Percentiles rank a stretch among this genome's conserved stretches.
These are phyloP conservation scores for Debaryomyces coudertii DNA, from an alignment of 1,139 yeast species.

Conservation along the genomic window DNA sequence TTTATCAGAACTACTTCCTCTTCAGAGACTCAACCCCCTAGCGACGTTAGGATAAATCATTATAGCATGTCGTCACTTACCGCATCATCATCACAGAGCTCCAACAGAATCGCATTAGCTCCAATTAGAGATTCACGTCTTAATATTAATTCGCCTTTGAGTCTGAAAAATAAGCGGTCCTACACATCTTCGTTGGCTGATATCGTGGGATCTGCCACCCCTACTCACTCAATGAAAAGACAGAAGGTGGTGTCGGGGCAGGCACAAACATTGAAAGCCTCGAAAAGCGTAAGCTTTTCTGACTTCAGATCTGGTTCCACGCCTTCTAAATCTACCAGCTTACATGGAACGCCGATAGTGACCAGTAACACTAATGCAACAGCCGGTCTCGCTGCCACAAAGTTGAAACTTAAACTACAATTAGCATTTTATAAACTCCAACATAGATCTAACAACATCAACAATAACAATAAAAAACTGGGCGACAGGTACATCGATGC, in stretches of 20 bases:
- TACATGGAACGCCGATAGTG: not conserved
- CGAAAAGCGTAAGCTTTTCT: conserved; percentile 28
- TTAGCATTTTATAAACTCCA: conserved; percentile 77
- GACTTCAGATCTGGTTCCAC: conserved; percentile 22
- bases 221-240: not conserved
- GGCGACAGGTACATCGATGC: not conserved
- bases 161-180: conserved; percentile 10
- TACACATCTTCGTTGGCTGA: conserved; percentile 8
- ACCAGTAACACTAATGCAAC: conserved; percentile 21
- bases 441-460: conserved; percentile 18
- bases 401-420: conserved; percentile 69
- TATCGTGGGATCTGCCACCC: conserved; percentile 5
- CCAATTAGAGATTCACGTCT: conserved; percentile 37
- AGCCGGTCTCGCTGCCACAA: conserved; percentile 55
- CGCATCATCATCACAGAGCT: conserved; percentile 9
- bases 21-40: not conserved
- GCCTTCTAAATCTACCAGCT: not conserved
- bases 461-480: not conserved
- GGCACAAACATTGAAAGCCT: conserved; percentile 12
- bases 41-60: not conserved
- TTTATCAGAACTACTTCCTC: not conserved
- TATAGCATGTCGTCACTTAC: conserved; percentile 10
- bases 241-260: not conserved
- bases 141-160: conserved; percentile 26
- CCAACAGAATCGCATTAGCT: conserved; percentile 42